Evolutionary conservation across 148 eudicot genomes (phyloP).

Genomic region (Chenopodium album): DNA sequence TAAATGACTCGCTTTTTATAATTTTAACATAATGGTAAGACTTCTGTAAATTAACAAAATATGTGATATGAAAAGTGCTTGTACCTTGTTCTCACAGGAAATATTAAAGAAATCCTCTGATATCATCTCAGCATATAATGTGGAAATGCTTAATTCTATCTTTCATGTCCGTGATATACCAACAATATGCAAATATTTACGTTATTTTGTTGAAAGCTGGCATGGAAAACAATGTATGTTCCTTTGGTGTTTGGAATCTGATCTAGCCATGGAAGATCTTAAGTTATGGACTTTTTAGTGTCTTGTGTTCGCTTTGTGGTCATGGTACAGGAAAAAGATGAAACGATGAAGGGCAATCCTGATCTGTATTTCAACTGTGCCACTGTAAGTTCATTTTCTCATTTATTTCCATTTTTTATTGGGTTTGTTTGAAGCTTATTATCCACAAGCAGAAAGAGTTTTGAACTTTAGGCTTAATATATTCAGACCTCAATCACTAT

Average conservation of each 20-base stretch:
- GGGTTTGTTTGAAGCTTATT: not conserved
- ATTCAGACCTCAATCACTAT: not conserved
- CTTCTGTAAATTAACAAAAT: not conserved
- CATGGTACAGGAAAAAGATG: slow-evolving; percentile 79
- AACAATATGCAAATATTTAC: not conserved
- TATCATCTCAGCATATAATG: not conserved
- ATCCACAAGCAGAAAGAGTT: not conserved
- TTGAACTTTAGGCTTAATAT: not conserved
- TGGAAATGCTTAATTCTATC: not conserved
- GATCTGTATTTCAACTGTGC: slow-evolving; percentile 91
- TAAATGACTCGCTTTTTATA: not conserved
- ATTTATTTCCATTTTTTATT: not conserved
- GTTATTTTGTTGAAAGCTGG: not conserved
- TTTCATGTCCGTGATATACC: not conserved
- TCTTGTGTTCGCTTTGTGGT: slow-evolving; percentile 10
- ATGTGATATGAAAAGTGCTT: slow-evolving; percentile 7
- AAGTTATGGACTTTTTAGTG: not conserved
- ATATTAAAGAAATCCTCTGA: not conserved
- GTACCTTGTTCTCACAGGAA: not conserved
- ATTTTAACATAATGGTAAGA: not conserved
- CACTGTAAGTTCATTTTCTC: slow-evolving; percentile 47
- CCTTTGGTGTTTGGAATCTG: not conserved
- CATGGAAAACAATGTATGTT: not conserved
- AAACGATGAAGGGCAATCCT: slow-evolving; percentile 81
- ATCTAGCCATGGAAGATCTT: not conserved